Percentiles rank a stretch among this genome's conserved stretches.
These are phyloP conservation scores for Thraustochytrium striatum DNA, from an alignment of 352 stramenopile genomes.

Conservation along the genomic window DNA sequence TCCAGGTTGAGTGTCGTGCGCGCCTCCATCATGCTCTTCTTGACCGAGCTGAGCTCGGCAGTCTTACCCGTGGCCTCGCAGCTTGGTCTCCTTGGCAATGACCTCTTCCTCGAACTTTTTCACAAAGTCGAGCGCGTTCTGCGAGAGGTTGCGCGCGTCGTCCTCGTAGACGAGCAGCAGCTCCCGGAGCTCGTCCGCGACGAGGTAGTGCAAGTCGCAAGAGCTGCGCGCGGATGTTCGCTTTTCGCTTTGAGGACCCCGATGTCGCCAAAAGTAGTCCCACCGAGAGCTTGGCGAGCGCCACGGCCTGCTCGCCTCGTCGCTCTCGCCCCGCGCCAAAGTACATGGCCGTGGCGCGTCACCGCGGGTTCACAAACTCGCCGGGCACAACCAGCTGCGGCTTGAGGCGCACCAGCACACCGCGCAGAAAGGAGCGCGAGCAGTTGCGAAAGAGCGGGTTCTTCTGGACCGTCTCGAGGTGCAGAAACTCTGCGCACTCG, in stretches of 20 bases:
- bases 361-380: conserved; percentile 29
- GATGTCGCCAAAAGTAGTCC: conserved; percentile 25
- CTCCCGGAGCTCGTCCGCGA: conserved; percentile 25
- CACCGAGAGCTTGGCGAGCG: not conserved
- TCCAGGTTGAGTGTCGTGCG: too few species aligned
- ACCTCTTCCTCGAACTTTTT: not conserved
- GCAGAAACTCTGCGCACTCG: conserved; percentile 40
- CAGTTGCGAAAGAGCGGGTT: conserved; percentile 17
- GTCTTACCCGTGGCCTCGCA: too few species aligned
- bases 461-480: conserved; percentile 6
- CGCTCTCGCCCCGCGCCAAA: conserved; percentile 21
- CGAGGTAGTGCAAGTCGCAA: conserved; percentile 44
- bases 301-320: conserved; percentile 1
- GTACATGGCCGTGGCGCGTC: conserved; percentile 32
- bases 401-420: conserved; percentile 32
- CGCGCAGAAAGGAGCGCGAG: conserved; percentile 1
- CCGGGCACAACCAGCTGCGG: conserved; percentile 3
- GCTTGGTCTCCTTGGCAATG: conserved; percentile 2
- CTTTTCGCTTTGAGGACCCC: conserved; percentile 27
- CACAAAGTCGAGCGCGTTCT: conserved; percentile 42
- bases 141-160: conserved; percentile 3
- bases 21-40: too few species aligned
- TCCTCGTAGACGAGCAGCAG: conserved; percentile 37
- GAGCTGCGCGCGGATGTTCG: conserved; percentile 13
- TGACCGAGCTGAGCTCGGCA: too few species aligned